Conservation (phyloP, 192 early-diverging fungal species). For the Rhizoclosmatium sp. region DNA sequence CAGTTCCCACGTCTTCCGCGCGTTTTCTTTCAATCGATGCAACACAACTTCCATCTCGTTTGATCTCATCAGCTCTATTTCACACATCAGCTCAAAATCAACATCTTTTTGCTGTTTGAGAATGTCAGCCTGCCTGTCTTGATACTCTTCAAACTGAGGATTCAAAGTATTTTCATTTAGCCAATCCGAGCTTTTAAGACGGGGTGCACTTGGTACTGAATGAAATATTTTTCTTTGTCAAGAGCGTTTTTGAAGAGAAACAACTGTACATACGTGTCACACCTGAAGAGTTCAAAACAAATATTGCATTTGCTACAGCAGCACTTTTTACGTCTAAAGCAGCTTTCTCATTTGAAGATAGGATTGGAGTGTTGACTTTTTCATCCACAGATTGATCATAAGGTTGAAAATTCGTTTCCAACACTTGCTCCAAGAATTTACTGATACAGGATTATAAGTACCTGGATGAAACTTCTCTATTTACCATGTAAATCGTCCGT, state of each 20-base stretch:
- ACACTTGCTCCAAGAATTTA: constrained; percentile 46
- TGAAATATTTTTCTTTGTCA: neutral
- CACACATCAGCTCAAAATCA: constrained; percentile 60
- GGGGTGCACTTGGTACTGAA: constrained; percentile 42
- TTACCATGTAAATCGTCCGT: constrained; percentile 46
- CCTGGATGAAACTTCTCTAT: no score
- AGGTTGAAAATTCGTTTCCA: constrained; percentile 47
- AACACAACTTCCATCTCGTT: constrained; percentile 52
- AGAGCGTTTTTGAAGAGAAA: neutral
- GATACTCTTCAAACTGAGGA: constrained; percentile 52
- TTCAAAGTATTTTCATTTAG: constrained; percentile 33
- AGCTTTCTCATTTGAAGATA: neutral
- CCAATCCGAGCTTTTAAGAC: constrained; percentile 56
- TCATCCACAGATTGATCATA: constrained; percentile 43
- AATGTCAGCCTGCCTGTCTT: constrained; percentile 45
- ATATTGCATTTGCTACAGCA: constrained; percentile 39
- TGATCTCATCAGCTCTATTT: constrained; percentile 53
- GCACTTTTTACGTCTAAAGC: constrained; percentile 25
- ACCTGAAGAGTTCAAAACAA: constrained; percentile 36
- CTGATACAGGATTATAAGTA: neutral
- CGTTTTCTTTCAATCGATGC: constrained; percentile 50
- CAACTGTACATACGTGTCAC: constrained; percentile 32
- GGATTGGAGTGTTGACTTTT: constrained; percentile 1
- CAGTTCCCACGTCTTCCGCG: constrained; percentile 52
- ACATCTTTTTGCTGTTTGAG: constrained; percentile 49